These are phyloP conservation scores for Taiozyma sp. DNA, from an alignment of 1,139 yeast genomes.

Conservation along the genomic window DNA sequence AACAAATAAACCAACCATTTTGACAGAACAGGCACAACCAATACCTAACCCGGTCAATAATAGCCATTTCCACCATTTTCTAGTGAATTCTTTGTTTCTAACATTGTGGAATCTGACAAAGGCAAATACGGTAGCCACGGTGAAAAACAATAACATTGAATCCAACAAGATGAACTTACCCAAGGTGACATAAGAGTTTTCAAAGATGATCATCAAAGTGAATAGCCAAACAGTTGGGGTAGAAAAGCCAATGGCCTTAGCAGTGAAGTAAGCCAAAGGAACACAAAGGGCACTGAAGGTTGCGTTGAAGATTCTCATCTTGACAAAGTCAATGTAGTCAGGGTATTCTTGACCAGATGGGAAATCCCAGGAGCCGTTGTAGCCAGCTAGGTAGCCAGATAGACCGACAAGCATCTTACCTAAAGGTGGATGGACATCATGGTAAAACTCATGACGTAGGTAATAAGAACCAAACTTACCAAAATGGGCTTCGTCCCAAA, in stretches of 20 bases:
- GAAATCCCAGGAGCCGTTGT: conserved; percentile 94
- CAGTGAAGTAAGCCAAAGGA: conserved; percentile 91
- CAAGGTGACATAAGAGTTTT: conserved; percentile 81
- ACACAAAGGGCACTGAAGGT: conserved; percentile 85
- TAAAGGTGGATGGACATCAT: conserved; percentile 97
- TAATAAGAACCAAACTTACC: conserved; percentile 95
- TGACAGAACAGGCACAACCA: conserved; percentile 80
- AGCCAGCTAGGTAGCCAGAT: conserved; percentile 91
- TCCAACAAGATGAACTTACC: conserved; percentile 91
- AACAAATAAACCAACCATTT: conserved; percentile 80
- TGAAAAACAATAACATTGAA: conserved; percentile 93
- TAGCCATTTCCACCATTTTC: conserved; percentile 96
- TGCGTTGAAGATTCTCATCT: conserved; percentile 94
- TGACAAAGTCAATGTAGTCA: conserved; percentile 77
- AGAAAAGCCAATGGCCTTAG: conserved; percentile 79
- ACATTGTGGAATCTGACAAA: conserved; percentile 76
- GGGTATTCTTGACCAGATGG: conserved; percentile 87
- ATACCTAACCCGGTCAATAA: conserved; percentile 67
- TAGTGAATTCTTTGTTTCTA: conserved; percentile 58
- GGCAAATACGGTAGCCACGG: conserved; percentile 76
- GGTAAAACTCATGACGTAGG: conserved; percentile 88
- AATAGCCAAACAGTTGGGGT: conserved; percentile 85
- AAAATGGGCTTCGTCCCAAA: conserved; percentile 98
- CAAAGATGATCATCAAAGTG: conserved; percentile 81
- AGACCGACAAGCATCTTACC: conserved; percentile 97